Evolutionary conservation across 441 rosid species (phyloP).

Genomic region (Isatis lusitanica): DNA sequence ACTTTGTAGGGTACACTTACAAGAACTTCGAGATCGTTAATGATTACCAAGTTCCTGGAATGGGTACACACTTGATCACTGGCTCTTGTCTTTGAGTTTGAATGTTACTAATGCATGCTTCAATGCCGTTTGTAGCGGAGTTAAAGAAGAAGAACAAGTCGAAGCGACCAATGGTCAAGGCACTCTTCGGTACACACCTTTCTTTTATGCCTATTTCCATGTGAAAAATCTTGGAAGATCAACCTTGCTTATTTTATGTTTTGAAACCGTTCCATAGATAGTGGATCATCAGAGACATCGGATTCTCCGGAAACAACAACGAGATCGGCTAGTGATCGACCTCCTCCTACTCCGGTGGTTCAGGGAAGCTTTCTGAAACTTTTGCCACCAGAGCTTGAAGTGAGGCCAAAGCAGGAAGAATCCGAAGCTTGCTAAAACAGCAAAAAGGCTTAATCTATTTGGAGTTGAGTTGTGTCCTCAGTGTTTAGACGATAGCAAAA

Average conservation of each 20-base stretch:
- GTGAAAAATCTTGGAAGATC: not conserved
- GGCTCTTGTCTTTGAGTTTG: not conserved
- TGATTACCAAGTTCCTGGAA: slow-evolving; percentile 74
- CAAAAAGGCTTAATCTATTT: not conserved
- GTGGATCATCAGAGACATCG: slow-evolving; percentile 51
- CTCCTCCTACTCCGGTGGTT: slow-evolving; percentile 36
- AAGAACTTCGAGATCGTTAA: slow-evolving; percentile 74
- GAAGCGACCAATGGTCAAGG: slow-evolving; percentile 55
- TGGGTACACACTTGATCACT: slow-evolving; percentile 44
- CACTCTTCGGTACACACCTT: slow-evolving; percentile 54
- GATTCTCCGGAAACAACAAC: slow-evolving; percentile 51
- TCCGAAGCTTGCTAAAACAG: slow-evolving; percentile 31
- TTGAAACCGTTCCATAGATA: slow-evolving; percentile 7
- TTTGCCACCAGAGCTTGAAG: slow-evolving; percentile 55
- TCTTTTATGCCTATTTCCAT: not conserved
- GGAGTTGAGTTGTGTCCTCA: slow-evolving; percentile 20
- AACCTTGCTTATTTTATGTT: not conserved
- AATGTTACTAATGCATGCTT: slow-evolving; percentile 4
- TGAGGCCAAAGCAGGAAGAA: slow-evolving; percentile 41
- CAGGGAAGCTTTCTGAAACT: slow-evolving; percentile 66
- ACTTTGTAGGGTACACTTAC: slow-evolving; percentile 70
- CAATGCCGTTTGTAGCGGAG: slow-evolving; percentile 46
- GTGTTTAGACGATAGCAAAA: not conserved
- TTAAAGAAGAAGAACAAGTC: slow-evolving; percentile 60
- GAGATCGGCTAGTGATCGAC: slow-evolving; percentile 37